Evolutionary conservation across 2,329 filamentous ascomycete species (phyloP), one percentile per base, ranked within the genome.

Genomic region (Beauveria brongniartii): DNA sequence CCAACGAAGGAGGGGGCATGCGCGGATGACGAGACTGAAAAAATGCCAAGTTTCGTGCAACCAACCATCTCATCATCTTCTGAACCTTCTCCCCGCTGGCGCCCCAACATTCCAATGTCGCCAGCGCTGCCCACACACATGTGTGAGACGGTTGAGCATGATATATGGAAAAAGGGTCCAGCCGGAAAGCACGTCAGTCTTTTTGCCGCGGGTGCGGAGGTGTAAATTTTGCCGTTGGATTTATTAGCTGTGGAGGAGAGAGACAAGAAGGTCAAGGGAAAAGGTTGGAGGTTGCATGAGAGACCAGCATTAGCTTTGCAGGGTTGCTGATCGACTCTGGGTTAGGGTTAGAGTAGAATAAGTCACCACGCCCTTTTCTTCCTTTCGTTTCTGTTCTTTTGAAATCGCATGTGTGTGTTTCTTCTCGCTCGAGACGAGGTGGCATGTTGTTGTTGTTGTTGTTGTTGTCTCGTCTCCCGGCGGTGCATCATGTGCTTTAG

Each of bases 201-300:
- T 22, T 12, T 18, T 10, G 14, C 34, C 40, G 52, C 20, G 12
- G 34, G 5, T 37, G 12, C 18, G 37, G 7, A 26, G 22, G n/a
- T 20, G 20, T 22, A 18, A 14, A 5, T 30, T 6, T 8, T 51
- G 26, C 34, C 10, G 24, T 56, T 16, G 44, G 44, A 47, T 44
- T 55, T 30, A 24, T 22, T 22, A 5, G 14, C 43, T 47, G 56
- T 44, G 56, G 55, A 59, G 55, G 56, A 52, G 56, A 59, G 56
- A 59, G 56, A 59, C 56, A 59, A 59, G 56, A 59, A 52, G 37
- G 20, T 48, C 47, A 59, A 52, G 22, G 22, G 30, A 24, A 3
- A 44, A 41, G 34, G 24, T 40, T 41, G 7, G 20, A 16, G 26
- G 55, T 48, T 30, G 55, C 44, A 57, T 37, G 18, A 22, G 54